phyloP scores from a whole-genome alignment of 495 filamentous ascomycete species.

The Amphirosellinia nigrospora region DNA sequence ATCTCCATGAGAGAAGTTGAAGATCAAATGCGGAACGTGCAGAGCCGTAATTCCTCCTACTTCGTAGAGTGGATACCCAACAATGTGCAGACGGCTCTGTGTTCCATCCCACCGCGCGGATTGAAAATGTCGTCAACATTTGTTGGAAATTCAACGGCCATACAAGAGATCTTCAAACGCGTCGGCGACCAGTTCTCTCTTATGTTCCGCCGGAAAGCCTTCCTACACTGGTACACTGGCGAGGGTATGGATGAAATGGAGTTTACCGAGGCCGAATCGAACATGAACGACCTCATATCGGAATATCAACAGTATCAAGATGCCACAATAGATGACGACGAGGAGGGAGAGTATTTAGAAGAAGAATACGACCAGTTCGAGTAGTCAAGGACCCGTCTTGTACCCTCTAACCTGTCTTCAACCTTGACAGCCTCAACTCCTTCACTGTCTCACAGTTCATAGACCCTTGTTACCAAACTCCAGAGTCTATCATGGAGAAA shows the following conservation, averaged over 20 bases:
- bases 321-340: slow-evolving; percentile 73
- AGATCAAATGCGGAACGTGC: slow-evolving; percentile 98
- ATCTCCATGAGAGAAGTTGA: slow-evolving; percentile 99
- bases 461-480: neutral
- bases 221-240: slow-evolving; percentile 99
- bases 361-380: slow-evolving; percentile 39
- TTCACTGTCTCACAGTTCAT: neutral
- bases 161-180: slow-evolving; percentile 99
- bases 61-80: slow-evolving; percentile 99
- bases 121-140: slow-evolving; percentile 98
- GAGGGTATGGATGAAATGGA: slow-evolving; percentile 99
- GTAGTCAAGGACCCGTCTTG: neutral
- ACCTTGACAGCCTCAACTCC: neutral
- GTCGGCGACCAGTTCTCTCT: slow-evolving; percentile 97
- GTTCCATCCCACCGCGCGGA: slow-evolving; percentile 94
- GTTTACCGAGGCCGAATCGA: slow-evolving; percentile 99
- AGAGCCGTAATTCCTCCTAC: slow-evolving; percentile 98
- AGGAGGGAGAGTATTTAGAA: slow-evolving; percentile 59
- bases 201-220: slow-evolving; percentile 99
- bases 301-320: slow-evolving; percentile 99
- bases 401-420: neutral
- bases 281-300: slow-evolving; percentile 99
- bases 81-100: slow-evolving; percentile 98
- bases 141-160: slow-evolving; percentile 95
- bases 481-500: neutral